Conservation (phyloP, 768 basidiomycete species). For the Baorangia bicolor region DNA sequence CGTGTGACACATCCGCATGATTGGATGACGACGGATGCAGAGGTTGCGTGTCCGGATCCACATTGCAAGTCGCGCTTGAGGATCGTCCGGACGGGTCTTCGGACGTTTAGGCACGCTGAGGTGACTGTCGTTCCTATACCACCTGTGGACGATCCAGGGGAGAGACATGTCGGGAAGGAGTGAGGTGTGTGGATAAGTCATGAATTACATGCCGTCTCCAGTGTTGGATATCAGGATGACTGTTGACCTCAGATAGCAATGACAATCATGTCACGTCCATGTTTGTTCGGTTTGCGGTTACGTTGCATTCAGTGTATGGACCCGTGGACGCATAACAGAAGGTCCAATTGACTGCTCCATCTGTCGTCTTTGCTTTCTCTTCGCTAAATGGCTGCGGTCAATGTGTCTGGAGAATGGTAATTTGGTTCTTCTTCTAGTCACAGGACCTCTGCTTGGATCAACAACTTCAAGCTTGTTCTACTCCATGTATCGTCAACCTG, state of each 20-base stretch:
- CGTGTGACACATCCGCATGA: constrained; percentile 52
- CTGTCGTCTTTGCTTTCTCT: too few relatives aligned
- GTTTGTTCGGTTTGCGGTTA: background rate
- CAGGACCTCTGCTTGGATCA: constrained; percentile 1
- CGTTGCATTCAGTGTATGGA: too few relatives aligned
- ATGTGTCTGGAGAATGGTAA: too few relatives aligned
- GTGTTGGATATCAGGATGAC: too few relatives aligned
- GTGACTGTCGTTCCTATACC: constrained; percentile 47
- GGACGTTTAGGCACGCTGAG: constrained; percentile 55
- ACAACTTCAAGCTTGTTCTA: background rate
- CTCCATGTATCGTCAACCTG: constrained; percentile 7
- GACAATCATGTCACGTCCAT: too few relatives aligned
- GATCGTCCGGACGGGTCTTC: constrained; percentile 48
- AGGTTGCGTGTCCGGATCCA: constrained; percentile 68
- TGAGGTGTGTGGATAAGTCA: background rate
- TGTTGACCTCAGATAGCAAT: background rate
- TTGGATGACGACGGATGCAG: constrained; percentile 68
- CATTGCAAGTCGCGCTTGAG: constrained; percentile 56
- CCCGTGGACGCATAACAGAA: too few relatives aligned
- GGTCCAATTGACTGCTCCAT: too few relatives aligned
- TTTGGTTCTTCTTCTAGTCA: too few relatives aligned
- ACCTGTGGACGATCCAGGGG: background rate
- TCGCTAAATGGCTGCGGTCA: too few relatives aligned
- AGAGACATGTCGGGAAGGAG: background rate
- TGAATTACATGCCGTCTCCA: background rate